A percentile compares a stretch with the other conserved stretches of the same genome.
Evolutionary conservation across 2,329 filamentous ascomycete species (phyloP).

Genomic region (Fusarium metavorans): DNA sequence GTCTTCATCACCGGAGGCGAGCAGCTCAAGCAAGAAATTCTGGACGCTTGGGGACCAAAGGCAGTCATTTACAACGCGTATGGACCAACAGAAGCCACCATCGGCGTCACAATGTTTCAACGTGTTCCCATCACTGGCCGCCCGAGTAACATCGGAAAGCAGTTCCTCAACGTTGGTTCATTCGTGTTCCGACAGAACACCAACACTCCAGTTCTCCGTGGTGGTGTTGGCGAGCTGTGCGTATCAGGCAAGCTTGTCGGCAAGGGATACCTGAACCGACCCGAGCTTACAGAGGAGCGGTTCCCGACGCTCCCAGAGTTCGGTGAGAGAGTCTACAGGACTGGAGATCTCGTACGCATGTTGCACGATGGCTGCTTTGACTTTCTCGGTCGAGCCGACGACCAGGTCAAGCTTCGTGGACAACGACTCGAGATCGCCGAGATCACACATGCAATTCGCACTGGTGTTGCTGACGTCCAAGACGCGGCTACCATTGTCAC

Average conservation of each 20-base stretch:
- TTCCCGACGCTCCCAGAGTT: constrained; percentile 75
- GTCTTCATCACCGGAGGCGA: constrained; percentile 96
- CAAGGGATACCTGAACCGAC: constrained; percentile 86
- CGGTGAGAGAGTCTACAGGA: constrained; percentile 80
- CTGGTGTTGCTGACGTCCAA: constrained; percentile 65
- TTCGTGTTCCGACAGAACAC: constrained; percentile 80
- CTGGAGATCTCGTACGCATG: constrained; percentile 87
- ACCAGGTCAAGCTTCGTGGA: constrained; percentile 91
- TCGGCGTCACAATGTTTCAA: constrained; percentile 91
- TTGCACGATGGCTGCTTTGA: constrained; percentile 85
- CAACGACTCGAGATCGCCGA: constrained; percentile 91
- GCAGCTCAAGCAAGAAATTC: constrained; percentile 86
- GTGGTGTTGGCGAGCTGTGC: constrained; percentile 88
- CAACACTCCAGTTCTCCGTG: constrained; percentile 77
- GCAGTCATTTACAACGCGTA: constrained; percentile 92
- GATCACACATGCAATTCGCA: constrained; percentile 85
- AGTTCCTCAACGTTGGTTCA: constrained; percentile 89
- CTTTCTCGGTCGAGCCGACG: constrained; percentile 88
- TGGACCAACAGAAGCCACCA: constrained; percentile 92
- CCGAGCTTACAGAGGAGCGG: constrained; percentile 79
- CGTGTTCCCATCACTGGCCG: constrained; percentile 82
- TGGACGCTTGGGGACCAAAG: constrained; percentile 85
- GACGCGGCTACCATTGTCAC: constrained; percentile 83
- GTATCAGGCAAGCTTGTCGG: constrained; percentile 89
- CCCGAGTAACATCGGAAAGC: constrained; percentile 87